Percentiles rank a stretch among this genome's conserved stretches.
Evolutionary conservation across 2,329 filamentous ascomycete species (phyloP).

Genomic region (Microascus cirrosus): DNA sequence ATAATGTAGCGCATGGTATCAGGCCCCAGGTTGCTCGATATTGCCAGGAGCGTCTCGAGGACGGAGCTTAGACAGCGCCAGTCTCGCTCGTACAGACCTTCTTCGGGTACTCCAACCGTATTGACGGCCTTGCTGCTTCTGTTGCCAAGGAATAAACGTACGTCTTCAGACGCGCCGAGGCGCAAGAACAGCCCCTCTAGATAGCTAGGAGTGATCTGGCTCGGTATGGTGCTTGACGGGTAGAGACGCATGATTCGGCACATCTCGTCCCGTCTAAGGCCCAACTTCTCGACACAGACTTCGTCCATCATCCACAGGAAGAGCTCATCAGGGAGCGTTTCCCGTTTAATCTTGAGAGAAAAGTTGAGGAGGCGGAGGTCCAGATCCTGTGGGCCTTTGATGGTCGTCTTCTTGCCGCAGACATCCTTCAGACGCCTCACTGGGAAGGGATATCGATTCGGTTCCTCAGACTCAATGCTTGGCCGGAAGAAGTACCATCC

Average conservation of each 20-base stretch:
- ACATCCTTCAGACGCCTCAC: not conserved
- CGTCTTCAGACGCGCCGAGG: conserved; percentile 43
- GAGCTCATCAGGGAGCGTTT: conserved; percentile 47
- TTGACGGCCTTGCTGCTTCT: conserved; percentile 6
- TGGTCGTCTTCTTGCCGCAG: not conserved
- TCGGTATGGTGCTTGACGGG: conserved; percentile 43
- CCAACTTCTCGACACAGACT: conserved; percentile 35
- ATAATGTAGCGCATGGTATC: conserved; percentile 25
- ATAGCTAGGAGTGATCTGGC: conserved; percentile 30
- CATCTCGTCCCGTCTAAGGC: conserved; percentile 9
- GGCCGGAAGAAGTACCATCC: conserved; percentile 38
- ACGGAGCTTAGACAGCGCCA: conserved; percentile 34
- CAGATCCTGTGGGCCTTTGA: not conserved
- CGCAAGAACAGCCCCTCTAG: conserved; percentile 43
- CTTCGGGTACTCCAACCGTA: conserved; percentile 12
- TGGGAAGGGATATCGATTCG: not conserved
- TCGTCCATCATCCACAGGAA: conserved; percentile 56
- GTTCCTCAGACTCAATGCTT: not conserved
- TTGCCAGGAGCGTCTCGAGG: conserved; percentile 26
- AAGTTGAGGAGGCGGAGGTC: not conserved
- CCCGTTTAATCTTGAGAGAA: not conserved
- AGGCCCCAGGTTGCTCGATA: conserved; percentile 23
- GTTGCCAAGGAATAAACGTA: conserved; percentile 16
- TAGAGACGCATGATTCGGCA: conserved; percentile 44
- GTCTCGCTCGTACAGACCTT: conserved; percentile 25